Conservation (phyloP, 768 basidiomycete genomes). For the Pulveroboletus sp. region DNA sequence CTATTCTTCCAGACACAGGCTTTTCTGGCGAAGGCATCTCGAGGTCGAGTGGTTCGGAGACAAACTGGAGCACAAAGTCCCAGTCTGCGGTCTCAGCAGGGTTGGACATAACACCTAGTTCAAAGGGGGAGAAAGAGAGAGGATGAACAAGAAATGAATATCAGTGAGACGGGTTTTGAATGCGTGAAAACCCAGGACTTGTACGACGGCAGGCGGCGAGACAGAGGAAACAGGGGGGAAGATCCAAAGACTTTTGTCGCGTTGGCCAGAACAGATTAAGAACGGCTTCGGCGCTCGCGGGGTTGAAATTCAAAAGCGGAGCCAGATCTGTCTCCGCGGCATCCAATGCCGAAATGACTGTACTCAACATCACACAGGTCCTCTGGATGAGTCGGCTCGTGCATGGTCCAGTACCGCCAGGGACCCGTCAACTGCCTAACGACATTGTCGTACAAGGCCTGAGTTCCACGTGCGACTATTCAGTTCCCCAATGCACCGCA, state of each 20-base stretch:
- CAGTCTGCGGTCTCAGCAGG: constrained; percentile 48
- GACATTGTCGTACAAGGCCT: background rate
- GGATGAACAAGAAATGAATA: background rate
- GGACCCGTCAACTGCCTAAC: too few species aligned
- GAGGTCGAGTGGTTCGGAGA: constrained; percentile 41
- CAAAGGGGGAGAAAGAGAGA: background rate
- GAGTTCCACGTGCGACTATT: background rate
- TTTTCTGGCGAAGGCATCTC: constrained; percentile 36
- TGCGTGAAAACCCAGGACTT: background rate
- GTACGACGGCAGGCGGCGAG: background rate
- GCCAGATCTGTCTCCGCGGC: constrained; percentile 8
- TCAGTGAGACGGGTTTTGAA: background rate
- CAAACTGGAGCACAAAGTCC: constrained; percentile 60
- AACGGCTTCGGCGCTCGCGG: constrained; percentile 10
- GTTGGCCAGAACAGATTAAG: background rate
- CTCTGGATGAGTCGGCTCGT: too few species aligned
- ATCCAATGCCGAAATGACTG: constrained; percentile 7
- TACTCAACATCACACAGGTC: too few species aligned
- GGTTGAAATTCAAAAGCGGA: constrained; percentile 15
- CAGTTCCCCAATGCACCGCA: background rate
- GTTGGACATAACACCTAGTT: constrained; percentile 16
- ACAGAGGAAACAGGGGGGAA: constrained; percentile 19
- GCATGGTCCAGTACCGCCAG: too few species aligned
- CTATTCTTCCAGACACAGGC: constrained; percentile 25
- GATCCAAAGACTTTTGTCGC: background rate